These are phyloP conservation scores for Ilex asprella DNA, from an alignment of 257 asterid species.

Conservation along the genomic window DNA sequence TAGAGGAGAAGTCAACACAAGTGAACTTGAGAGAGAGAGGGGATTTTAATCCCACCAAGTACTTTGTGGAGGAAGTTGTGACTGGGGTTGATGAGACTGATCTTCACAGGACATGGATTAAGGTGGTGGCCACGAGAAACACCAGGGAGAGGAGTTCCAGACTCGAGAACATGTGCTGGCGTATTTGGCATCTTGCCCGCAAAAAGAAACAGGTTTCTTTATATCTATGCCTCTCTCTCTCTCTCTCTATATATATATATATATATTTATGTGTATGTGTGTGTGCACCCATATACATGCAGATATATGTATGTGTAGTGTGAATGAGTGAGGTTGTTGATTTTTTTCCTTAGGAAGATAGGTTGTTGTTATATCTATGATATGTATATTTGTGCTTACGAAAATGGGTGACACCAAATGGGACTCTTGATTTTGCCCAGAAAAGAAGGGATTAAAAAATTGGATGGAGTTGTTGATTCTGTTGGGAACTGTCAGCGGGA, in stretches of 20 bases:
- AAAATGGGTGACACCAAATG: background rate
- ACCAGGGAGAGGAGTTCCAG: slow-evolving; percentile 65
- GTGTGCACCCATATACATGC: background rate
- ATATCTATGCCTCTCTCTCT: background rate
- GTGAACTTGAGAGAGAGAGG: slow-evolving; percentile 31
- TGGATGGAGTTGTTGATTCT: background rate
- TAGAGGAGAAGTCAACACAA: slow-evolving; percentile 32
- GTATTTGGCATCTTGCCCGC: slow-evolving; percentile 86
- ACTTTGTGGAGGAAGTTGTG: slow-evolving; percentile 81
- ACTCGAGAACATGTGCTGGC: slow-evolving; percentile 91
- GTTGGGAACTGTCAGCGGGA: too few species aligned
- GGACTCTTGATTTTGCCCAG: background rate
- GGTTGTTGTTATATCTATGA: background rate
- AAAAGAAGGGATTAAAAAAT: too few species aligned
- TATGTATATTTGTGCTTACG: background rate
- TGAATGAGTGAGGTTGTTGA: background rate
- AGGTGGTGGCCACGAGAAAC: slow-evolving; percentile 72
- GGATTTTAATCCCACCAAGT: slow-evolving; percentile 62
- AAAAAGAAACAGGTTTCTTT: slow-evolving; percentile 61
- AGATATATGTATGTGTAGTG: background rate
- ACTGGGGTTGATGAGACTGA: slow-evolving; percentile 74
- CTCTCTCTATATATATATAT: too few species aligned
- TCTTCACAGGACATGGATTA: slow-evolving; percentile 82
- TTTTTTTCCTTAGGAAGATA: too few species aligned
- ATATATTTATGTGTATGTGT: background rate